phyloP scores from a whole-genome alignment of 148 eudicot species.

The Fagopyrum homotropicum region DNA sequence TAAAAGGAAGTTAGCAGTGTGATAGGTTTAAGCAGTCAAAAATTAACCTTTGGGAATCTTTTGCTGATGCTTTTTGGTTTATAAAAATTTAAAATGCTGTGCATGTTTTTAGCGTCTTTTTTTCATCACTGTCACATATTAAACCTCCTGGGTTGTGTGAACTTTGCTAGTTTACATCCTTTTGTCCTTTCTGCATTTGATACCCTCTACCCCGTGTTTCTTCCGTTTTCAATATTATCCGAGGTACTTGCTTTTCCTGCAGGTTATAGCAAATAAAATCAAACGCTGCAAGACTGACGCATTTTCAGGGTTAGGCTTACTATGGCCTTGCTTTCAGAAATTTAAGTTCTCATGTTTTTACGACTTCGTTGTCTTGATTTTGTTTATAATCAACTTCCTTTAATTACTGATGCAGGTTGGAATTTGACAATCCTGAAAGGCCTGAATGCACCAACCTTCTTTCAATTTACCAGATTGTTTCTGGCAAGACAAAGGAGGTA shows the following conservation, averaged over 20 bases:
- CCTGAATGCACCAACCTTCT: slow-evolving; percentile 98
- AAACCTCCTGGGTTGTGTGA: too few relatives aligned
- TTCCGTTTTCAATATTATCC: slow-evolving; percentile 13
- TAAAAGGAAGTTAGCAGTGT: too few relatives aligned
- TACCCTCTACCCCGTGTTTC: slow-evolving; percentile 1
- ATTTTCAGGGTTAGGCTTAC: slow-evolving; percentile 48
- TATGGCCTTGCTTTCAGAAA: neutral
- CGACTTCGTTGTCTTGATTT: neutral
- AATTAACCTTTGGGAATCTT: too few relatives aligned
- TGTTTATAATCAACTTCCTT: neutral
- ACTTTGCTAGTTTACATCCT: too few relatives aligned
- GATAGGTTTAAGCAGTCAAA: neutral
- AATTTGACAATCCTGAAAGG: slow-evolving; percentile 78
- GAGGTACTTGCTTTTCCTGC: slow-evolving; percentile 22
- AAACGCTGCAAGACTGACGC: slow-evolving; percentile 99
- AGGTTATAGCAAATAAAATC: slow-evolving; percentile 86
- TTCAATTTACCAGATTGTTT: slow-evolving; percentile 75
- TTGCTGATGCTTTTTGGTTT: too few relatives aligned
- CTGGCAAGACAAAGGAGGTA: slow-evolving; percentile 89
- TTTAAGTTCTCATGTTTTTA: neutral
- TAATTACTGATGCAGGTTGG: slow-evolving; percentile 38
- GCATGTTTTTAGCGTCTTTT: too few relatives aligned
- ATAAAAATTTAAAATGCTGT: too few relatives aligned
- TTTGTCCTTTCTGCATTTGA: neutral
- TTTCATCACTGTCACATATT: too few relatives aligned